Percentiles rank a stretch among this genome's conserved stretches.
Evolutionary conservation across 345 rosid genomes (phyloP).

Genomic region (Citrus medica): DNA sequence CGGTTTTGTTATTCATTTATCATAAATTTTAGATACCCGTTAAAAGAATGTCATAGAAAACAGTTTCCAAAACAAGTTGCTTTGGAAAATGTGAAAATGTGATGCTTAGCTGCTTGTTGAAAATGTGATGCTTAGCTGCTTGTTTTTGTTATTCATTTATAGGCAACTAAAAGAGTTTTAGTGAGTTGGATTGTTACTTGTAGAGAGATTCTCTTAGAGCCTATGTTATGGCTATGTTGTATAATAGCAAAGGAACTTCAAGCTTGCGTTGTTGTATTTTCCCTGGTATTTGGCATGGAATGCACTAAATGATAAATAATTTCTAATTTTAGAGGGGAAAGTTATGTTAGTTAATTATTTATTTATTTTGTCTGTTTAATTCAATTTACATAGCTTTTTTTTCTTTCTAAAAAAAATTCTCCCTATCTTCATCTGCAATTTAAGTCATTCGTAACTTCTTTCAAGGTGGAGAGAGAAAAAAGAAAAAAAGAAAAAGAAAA

Average conservation of each 20-base stretch:
- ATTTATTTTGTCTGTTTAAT: neutral
- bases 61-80: constrained; percentile 14
- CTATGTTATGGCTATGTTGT: neutral
- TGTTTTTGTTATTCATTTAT: neutral
- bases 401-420: no score
- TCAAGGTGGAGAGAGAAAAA: no score
- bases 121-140: neutral
- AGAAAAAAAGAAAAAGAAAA: no score
- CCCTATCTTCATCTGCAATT: no score
- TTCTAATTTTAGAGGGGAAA: neutral
- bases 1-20: neutral
- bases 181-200: neutral
- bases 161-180: neutral
- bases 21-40: neutral
- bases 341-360: neutral
- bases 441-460: no score
- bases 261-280: neutral
- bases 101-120: neutral
- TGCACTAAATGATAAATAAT: neutral
- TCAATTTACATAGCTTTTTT: neutral
- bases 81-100: no score
- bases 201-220: neutral
- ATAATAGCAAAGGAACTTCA: neutral
- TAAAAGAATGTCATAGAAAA: no score
- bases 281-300: constrained; percentile 3